Evolutionary conservation across 2,329 filamentous ascomycete species (phyloP), one percentile per base, ranked within the genome.

Genomic region (Calonectria hongkongensis): DNA sequence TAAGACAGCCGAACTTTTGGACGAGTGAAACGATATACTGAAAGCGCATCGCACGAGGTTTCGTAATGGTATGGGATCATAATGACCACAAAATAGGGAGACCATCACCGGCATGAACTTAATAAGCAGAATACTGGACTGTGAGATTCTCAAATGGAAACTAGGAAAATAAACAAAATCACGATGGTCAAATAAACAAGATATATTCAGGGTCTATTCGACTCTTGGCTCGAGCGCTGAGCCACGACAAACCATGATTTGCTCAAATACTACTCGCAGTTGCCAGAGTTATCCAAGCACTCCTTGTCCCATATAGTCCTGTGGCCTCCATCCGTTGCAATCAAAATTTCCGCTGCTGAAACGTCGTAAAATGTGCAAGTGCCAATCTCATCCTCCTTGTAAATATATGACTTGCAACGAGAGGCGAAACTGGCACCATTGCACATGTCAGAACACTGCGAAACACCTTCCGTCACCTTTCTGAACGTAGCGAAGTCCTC

Each of bases 291-390:
- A 2, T 58, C 54, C 54, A 58, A 41, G 13, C 54, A 58, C n/a
- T 25, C 33, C 54, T 41, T 58, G n/a, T 58, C 33, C 54, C 54
- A 58, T 12, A 7, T 30, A 27, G n/a, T 58, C 9, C 33, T 16
- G 4, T 13, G 18, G 30, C 13, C 15, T 39, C 33, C 33, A 41
- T 13, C 33, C 4, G 10, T 6, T 0, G 33, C 33, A 13, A 39
- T 12, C 4, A 25, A 3, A 36, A 58, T 41, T 3, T 58, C 33
- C 12, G 30, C 33, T 8, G 54, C 33, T 1, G 33, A 1, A 13
- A 58, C n/a, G 28, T 68, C 66, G 21, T 60, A 68, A 48, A 68
- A 68, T 13, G 21, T 47, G 51, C 51, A 68, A 9, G 41, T 18
- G 10, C 25, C 51, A 4, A 33, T 25, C 33, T 58, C 54, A 15